Conservation (phyloP, 2,329 filamentous ascomycete species). For the Penicillium sp. region DNA sequence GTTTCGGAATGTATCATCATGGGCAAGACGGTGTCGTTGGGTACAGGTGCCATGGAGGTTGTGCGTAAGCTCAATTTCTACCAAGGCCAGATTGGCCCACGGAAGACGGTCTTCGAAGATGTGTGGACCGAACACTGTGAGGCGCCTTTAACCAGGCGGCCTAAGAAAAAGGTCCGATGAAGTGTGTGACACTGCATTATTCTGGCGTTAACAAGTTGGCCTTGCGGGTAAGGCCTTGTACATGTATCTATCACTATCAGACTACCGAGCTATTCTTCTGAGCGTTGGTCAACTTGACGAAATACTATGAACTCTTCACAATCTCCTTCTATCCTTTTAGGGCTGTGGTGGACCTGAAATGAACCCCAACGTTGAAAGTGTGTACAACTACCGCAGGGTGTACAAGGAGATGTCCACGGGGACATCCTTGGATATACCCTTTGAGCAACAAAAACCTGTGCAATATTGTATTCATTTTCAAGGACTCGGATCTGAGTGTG, state of each 20-base stretch:
- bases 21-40: constrained; percentile 89
- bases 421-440: too few relatives aligned
- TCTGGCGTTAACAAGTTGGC: constrained; percentile 20
- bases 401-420: too few relatives aligned
- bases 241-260: constrained; percentile 19
- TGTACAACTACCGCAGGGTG: too few relatives aligned
- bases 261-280: constrained; percentile 12
- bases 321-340: background rate
- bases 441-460: too few relatives aligned
- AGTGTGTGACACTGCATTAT: constrained; percentile 19
- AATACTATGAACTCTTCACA: background rate
- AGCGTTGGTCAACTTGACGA: constrained; percentile 8
- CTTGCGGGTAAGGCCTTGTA: constrained; percentile 20
- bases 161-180: constrained; percentile 19
- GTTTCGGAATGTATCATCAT: constrained; percentile 98
- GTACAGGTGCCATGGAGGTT: constrained; percentile 90
- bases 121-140: constrained; percentile 40
- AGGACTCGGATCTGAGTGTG: too few relatives aligned
- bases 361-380: too few relatives aligned
- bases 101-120: constrained; percentile 69
- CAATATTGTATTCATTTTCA: too few relatives aligned
- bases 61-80: constrained; percentile 73
- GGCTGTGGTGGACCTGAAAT: background rate
- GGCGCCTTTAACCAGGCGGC: constrained; percentile 14
- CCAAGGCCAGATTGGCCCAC: constrained; percentile 58